Evolutionary conservation across 169 alveolate genomes (phyloP).

Genomic region (Toxoplasma gondii): DNA sequence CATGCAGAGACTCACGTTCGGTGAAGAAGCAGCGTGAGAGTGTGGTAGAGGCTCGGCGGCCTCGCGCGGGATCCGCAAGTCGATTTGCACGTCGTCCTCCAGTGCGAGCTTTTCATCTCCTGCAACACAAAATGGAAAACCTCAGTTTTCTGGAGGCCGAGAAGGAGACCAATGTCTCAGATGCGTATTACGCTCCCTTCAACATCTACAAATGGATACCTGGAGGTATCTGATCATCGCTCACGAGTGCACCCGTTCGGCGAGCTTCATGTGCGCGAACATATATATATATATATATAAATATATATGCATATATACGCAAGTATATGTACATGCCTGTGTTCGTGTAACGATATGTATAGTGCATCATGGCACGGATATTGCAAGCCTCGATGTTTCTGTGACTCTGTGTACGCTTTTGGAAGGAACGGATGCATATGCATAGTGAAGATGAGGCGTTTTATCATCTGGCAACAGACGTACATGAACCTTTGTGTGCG

Average conservation of each 20-base stretch:
- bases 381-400: no score
- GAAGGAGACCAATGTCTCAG: no score
- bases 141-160: no score
- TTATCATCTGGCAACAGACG: no score
- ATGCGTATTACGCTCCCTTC: background rate
- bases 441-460: background rate
- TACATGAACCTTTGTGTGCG: background rate
- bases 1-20: background rate
- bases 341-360: background rate
- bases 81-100: slow-evolving; percentile 24
- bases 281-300: background rate
- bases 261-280: no score
- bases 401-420: no score
- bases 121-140: background rate
- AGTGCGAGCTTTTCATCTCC: slow-evolving; percentile 3
- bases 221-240: background rate
- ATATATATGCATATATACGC: background rate
- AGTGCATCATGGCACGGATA: background rate
- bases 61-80: background rate
- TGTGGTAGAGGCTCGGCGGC: slow-evolving; percentile 8
- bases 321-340: background rate
- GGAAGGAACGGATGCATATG: background rate
- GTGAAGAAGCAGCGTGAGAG: background rate
- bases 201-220: no score
- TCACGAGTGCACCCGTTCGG: background rate